These are phyloP conservation scores for Lipomyces anomalus DNA, from an alignment of 805 yeast genomes.

Conservation along the genomic window DNA sequence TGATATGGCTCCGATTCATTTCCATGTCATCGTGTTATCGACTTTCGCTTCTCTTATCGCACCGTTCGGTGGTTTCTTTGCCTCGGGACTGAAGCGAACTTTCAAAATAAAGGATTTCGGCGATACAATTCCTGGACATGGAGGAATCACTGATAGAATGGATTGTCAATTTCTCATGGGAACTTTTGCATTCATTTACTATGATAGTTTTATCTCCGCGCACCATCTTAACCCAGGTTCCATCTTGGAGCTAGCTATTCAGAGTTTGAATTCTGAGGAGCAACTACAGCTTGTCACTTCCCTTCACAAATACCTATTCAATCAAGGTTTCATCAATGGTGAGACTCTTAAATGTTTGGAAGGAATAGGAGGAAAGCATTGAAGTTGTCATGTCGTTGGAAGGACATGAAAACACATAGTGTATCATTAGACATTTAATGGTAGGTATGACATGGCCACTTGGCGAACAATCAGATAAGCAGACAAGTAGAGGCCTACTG, in stretches of 20 bases:
- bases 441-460: too few species aligned
- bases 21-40: slow-evolving; percentile 80
- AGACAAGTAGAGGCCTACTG: too few species aligned
- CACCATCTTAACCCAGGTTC: slow-evolving; percentile 56
- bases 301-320: slow-evolving; percentile 48
- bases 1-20: slow-evolving; percentile 67
- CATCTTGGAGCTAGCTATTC: slow-evolving; percentile 66
- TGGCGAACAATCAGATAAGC: too few species aligned
- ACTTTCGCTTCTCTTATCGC: slow-evolving; percentile 96
- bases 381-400: too few species aligned
- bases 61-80: slow-evolving; percentile 98
- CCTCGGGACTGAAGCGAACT: slow-evolving; percentile 94
- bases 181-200: slow-evolving; percentile 83
- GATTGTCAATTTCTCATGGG: slow-evolving; percentile 99
- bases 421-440: too few species aligned
- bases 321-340: slow-evolving; percentile 27
- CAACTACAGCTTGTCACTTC: slow-evolving; percentile 56
- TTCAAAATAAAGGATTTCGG: slow-evolving; percentile 96
- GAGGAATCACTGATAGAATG: slow-evolving; percentile 95
- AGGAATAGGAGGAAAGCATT: not conserved
- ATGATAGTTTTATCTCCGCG: slow-evolving; percentile 82
- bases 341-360: slow-evolving; percentile 23
- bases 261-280: slow-evolving; percentile 61
- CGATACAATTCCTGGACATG: slow-evolving; percentile 98
- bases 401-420: too few species aligned